Evolutionary conservation across 2,329 filamentous ascomycete genomes (phyloP), one percentile per base, ranked within the genome.

Genomic region (Tolypocladium ovalisporum): DNA sequence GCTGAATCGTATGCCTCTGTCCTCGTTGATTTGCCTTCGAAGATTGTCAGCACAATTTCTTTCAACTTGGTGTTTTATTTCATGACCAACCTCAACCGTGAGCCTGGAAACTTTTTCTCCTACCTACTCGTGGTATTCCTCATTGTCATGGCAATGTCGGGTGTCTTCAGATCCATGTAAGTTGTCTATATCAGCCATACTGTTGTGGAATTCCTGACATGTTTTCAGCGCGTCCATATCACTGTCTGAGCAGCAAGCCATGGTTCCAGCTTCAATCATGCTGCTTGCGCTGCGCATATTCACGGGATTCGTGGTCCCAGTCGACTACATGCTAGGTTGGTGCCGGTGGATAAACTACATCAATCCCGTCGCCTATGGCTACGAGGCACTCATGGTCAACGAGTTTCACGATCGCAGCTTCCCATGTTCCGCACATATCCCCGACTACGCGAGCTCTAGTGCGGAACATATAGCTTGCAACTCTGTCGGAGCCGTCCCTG

Each of bases 321-420:
- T 65, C 2, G 64, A 69, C 19, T 68, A 70, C 66, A 88, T 84
- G 82, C 75, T 82, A 22, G 81, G 78, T 0, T 89, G 85, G 84
- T 81, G 81, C 52, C 74, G 82, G 34, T 89, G 86, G 86, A 85
- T 88, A 61, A 83, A 82, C 59, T 87, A 85, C 61, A 70, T 87
- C 51, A 79, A 88, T 56, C 84, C 84, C 1, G 79, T 88, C 19
- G 79, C 79, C 0, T 88, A 88, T 61, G 83, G 77, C 0, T 89
- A 88, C 64, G 85, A 88, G 63, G 74, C 78, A 0, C 72, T 88
- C 37, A 83, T 86, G 80, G 73, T 82, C 57, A 88, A 88, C 67
- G 86, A 89, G 65, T 89, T 89, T 60, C 58, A 62, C 74, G 65
- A 1, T 13, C 47, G 24, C 65, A 65, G 65, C 42, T 82, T 13